phyloP scores from a whole-genome alignment of 2,329 filamentous ascomycete genomes.

The Dactylellina sp. region DNA sequence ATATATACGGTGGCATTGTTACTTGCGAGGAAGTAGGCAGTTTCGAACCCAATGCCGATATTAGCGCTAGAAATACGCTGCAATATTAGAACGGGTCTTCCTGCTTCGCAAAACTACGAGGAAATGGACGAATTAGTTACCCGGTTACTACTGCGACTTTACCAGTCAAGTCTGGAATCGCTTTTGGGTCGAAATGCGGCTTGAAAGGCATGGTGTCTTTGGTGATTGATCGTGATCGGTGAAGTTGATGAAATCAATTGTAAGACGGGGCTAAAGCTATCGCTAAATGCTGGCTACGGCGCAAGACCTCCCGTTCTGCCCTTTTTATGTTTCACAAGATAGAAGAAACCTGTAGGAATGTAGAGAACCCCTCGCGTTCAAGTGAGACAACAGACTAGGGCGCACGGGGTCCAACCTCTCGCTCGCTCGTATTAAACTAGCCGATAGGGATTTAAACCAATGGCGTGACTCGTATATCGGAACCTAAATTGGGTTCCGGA shows the following conservation, averaged over 20 bases:
- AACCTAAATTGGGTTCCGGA: too few relatives aligned
- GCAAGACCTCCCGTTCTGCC: too few relatives aligned
- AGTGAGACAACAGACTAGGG: too few relatives aligned
- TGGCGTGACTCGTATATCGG: too few relatives aligned
- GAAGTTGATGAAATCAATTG: too few relatives aligned
- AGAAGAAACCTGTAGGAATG: too few relatives aligned
- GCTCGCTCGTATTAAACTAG: too few relatives aligned
- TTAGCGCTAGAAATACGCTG: conserved; percentile 41
- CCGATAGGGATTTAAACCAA: too few relatives aligned
- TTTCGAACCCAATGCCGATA: conserved; percentile 58
- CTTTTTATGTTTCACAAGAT: too few relatives aligned
- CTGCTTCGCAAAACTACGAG: background rate
- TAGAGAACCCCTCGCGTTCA: background rate
- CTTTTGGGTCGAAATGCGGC: conserved; percentile 14
- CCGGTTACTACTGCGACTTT: conserved; percentile 59
- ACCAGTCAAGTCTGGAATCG: conserved; percentile 56
- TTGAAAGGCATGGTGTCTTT: conserved; percentile 8
- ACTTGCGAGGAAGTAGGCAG: conserved; percentile 58
- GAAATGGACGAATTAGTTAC: conserved; percentile 34
- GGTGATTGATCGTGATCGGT: background rate
- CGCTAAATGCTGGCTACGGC: background rate
- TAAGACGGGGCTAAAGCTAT: background rate
- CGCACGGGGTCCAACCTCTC: too few relatives aligned
- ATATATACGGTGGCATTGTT: conserved; percentile 58
- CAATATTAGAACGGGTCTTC: background rate